Conservation (phyloP, 2,329 filamentous ascomycete genomes). For the Aspergillus amoenus region DNA sequence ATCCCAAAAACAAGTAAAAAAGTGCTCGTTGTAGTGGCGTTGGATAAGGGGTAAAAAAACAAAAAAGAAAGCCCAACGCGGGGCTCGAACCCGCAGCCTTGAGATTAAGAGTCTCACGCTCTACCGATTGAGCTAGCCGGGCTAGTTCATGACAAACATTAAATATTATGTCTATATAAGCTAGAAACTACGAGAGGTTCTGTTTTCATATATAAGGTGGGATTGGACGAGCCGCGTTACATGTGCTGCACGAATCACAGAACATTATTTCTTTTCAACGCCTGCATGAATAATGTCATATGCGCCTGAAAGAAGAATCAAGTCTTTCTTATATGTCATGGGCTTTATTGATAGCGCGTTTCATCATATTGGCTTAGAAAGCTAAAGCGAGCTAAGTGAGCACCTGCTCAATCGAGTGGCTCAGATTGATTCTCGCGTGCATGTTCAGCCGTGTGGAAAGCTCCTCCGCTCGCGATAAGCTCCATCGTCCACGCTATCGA, state of each 20-base stretch:
- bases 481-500: background rate
- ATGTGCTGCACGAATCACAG: too few species aligned
- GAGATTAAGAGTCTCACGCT: constrained; percentile 39
- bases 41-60: too few species aligned
- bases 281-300: too few species aligned
- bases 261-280: too few species aligned
- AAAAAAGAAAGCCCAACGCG: constrained; percentile 35
- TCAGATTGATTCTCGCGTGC: constrained; percentile 4
- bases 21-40: too few species aligned
- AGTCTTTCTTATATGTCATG: background rate
- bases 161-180: background rate
- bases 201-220: too few species aligned
- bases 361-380: background rate
- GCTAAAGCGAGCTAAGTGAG: background rate
- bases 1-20: too few species aligned
- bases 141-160: background rate
- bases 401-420: constrained; percentile 19
- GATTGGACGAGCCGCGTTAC: too few species aligned
- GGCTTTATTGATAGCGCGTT: background rate
- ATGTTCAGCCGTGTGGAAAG: background rate
- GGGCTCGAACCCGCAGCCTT: constrained; percentile 45
- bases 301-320: too few species aligned
- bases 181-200: too few species aligned
- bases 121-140: background rate
- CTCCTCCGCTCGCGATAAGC: background rate